Evolutionary conservation across 345 rosid species (phyloP).

Genomic region (Syzygium aromaticum): DNA sequence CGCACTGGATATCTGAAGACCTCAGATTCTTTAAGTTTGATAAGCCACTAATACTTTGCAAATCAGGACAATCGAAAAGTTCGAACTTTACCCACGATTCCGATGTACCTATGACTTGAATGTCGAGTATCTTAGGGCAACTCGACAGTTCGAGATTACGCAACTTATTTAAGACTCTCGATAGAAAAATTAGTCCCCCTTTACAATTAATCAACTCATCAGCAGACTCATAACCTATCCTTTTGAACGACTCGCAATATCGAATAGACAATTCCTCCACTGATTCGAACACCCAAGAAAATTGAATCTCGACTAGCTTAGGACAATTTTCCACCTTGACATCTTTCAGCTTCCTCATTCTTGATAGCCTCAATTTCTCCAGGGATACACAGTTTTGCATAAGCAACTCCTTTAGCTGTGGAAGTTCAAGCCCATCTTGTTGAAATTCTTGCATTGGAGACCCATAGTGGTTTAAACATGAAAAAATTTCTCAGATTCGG

Average conservation of each 20-base stretch:
- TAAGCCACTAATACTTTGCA: neutral
- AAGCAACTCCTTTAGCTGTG: accelerated
- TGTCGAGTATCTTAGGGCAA: neutral
- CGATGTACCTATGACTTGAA: neutral
- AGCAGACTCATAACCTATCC: neutral
- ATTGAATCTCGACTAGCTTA: neutral
- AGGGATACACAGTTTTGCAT: accelerated
- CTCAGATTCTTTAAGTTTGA: neutral
- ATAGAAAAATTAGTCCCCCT: neutral
- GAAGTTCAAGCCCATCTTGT: neutral
- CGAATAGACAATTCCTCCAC: accelerated
- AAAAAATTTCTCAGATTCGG: accelerated
- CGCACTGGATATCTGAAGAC: accelerated
- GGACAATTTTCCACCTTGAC: neutral
- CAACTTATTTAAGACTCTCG: neutral
- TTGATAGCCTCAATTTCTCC: neutral
- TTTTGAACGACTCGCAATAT: accelerated
- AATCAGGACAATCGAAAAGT: accelerated
- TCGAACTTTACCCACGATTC: neutral
- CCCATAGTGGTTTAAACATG: accelerated
- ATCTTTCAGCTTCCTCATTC: neutral
- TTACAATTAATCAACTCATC: neutral
- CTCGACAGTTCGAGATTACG: accelerated
- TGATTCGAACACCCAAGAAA: too few species aligned
- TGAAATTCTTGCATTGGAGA: neutral